Conservation (phyloP, 176 grass and related monocot species). For the Carex littledalei region DNA sequence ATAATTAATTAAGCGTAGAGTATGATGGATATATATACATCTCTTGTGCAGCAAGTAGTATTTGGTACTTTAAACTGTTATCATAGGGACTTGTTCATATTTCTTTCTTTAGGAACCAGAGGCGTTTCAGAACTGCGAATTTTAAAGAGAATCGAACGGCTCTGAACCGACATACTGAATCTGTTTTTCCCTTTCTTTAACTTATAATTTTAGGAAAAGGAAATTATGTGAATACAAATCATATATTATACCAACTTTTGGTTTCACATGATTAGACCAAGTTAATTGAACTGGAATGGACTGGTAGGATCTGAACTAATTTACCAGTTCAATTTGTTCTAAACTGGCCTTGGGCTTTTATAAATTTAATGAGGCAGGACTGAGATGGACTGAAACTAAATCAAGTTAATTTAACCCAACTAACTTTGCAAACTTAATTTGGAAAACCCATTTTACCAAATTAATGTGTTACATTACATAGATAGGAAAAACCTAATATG, state of each 20-base stretch:
- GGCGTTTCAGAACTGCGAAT: no score
- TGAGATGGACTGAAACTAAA: no score
- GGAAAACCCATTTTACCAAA: no score
- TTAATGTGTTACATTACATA: no score
- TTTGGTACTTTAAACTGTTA: neutral
- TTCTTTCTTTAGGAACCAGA: neutral
- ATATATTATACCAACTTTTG: neutral
- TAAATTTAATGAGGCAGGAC: no score
- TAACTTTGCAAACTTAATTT: no score
- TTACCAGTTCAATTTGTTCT: neutral
- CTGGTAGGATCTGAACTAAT: neutral
- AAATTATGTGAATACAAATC: neutral
- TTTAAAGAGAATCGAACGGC: no score
- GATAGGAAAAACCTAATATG: no score
- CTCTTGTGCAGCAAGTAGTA: neutral
- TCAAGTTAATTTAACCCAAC: no score
- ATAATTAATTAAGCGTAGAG: constrained; percentile 15
- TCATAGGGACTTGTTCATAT: neutral
- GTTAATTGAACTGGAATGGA: neutral
- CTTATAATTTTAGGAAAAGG: neutral
- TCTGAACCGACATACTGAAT: no score
- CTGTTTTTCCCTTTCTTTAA: neutral
- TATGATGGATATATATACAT: constrained; percentile 7
- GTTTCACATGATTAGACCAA: neutral
- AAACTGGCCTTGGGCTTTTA: neutral